These are phyloP conservation scores for Jimgerdemannia lactiflua DNA, from an alignment of 192 early-diverging fungal species.

Conservation along the genomic window DNA sequence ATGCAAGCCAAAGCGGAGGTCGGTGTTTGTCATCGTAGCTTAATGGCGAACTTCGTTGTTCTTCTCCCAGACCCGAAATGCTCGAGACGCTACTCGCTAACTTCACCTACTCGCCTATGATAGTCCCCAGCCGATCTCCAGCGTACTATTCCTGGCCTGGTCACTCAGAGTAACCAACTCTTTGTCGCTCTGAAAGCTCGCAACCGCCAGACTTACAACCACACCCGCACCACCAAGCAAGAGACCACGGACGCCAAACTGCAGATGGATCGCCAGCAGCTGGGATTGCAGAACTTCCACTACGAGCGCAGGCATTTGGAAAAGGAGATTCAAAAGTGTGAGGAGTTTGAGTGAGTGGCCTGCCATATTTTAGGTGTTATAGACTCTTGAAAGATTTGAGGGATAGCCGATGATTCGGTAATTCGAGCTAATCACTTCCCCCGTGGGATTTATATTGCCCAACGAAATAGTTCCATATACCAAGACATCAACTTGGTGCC, in stretches of 20 bases:
- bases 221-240: slow-evolving; percentile 38
- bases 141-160: not conserved
- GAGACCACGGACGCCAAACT: slow-evolving; percentile 50
- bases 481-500: slow-evolving; percentile 45
- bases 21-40: no score
- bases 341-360: slow-evolving; percentile 44
- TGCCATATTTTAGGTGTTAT: slow-evolving; percentile 1
- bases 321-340: slow-evolving; percentile 51
- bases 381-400: slow-evolving; percentile 5
- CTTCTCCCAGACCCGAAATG: no score
- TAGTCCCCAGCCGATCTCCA: not conserved
- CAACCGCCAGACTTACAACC: slow-evolving; percentile 9
- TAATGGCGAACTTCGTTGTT: not conserved
- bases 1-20: not conserved
- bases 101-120: not conserved
- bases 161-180: not conserved
- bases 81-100: not conserved
- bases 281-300: slow-evolving; percentile 49
- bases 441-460: slow-evolving; percentile 1
- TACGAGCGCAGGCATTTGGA: slow-evolving; percentile 58
- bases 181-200: not conserved
- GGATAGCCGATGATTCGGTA: not conserved
- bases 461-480: slow-evolving; percentile 45
- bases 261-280: slow-evolving; percentile 44
- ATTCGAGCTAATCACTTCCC: no score